Conservation (phyloP, 805 yeast genomes). For the Barnettozyma populi region DNA sequence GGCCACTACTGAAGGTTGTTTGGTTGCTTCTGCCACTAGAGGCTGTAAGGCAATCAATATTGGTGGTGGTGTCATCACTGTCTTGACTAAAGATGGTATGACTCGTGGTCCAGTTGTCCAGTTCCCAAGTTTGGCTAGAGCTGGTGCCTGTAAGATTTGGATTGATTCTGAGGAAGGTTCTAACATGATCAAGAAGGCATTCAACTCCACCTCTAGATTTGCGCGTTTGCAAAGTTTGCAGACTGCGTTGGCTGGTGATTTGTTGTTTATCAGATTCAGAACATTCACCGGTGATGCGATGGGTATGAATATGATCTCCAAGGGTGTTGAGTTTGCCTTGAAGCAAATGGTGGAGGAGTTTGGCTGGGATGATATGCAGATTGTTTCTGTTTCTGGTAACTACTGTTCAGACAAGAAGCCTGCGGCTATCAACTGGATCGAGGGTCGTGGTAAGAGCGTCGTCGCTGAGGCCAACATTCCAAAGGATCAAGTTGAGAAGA, state of each 20-base stretch:
- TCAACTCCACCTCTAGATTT: constrained; percentile 94
- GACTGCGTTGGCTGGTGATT: constrained; percentile 91
- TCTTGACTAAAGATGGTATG: constrained; percentile 95
- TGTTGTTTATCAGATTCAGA: constrained; percentile 83
- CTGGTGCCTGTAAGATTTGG: constrained; percentile 95
- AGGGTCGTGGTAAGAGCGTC: constrained; percentile 97
- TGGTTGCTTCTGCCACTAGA: constrained; percentile 97
- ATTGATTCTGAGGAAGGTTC: constrained; percentile 95
- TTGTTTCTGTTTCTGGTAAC: constrained; percentile 92
- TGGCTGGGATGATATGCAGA: constrained; percentile 92
- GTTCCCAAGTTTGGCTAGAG: constrained; percentile 75
- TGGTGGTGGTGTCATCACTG: constrained; percentile 94
- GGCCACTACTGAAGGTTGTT: constrained; percentile 99
- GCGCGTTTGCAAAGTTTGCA: constrained; percentile 89
- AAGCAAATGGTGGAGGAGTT: constrained; percentile 79
- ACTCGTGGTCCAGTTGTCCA: constrained; percentile 98
- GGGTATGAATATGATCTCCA: constrained; percentile 99
- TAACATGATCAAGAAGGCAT: constrained; percentile 72
- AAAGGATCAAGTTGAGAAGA: constrained; percentile 68
- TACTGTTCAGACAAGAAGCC: constrained; percentile 97
- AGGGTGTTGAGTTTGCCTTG: constrained; percentile 89
- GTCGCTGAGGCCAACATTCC: constrained; percentile 96
- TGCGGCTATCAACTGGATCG: constrained; percentile 98
- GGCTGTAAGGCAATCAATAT: constrained; percentile 97
- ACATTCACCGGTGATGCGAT: constrained; percentile 99